These are phyloP conservation scores for Parasitella parasitica DNA, from an alignment of 371 early-diverging fungal genomes.

Conservation along the genomic window DNA sequence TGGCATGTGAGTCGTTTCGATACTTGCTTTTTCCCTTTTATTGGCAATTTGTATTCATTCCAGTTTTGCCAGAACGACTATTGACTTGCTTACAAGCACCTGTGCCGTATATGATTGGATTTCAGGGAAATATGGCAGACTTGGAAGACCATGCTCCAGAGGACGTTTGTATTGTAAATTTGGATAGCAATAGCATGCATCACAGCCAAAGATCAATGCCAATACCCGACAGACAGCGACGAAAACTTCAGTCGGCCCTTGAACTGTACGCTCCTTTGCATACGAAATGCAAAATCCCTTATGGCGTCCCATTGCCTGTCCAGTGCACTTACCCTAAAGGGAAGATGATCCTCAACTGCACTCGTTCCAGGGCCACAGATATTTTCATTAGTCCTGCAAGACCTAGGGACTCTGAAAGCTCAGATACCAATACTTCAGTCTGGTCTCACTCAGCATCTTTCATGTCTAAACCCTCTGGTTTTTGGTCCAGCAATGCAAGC, in stretches of 20 bases:
- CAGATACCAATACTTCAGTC: constrained; percentile 26
- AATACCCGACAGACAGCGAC: constrained; percentile 55
- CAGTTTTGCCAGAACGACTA: constrained; percentile 69
- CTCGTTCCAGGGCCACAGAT: constrained; percentile 42
- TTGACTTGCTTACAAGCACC: constrained; percentile 81
- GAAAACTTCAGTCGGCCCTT: constrained; percentile 52
- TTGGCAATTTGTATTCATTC: constrained; percentile 84
- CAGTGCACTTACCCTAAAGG: constrained; percentile 64
- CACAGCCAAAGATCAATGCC: constrained; percentile 38
- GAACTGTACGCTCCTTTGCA: constrained; percentile 57
- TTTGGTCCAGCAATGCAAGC: constrained; percentile 37
- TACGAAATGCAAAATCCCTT: constrained; percentile 40
- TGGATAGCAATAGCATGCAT: constrained; percentile 59
- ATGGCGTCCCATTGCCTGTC: constrained; percentile 54
- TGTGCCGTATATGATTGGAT: constrained; percentile 81
- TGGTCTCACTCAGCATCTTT: constrained; percentile 32
- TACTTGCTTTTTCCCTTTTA: constrained; percentile 75
- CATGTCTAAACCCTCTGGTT: constrained; percentile 28
- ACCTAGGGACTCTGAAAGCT: constrained; percentile 31
- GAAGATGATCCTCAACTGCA: constrained; percentile 49
- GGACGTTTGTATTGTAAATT: constrained; percentile 63
- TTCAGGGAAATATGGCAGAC: constrained; percentile 57
- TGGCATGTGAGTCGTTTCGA: constrained; percentile 70
- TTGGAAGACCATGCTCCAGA: constrained; percentile 61
- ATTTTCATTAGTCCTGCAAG: constrained; percentile 29